phyloP scores from a whole-genome alignment of 306 rosid species.

The Neltuma alba region DNA sequence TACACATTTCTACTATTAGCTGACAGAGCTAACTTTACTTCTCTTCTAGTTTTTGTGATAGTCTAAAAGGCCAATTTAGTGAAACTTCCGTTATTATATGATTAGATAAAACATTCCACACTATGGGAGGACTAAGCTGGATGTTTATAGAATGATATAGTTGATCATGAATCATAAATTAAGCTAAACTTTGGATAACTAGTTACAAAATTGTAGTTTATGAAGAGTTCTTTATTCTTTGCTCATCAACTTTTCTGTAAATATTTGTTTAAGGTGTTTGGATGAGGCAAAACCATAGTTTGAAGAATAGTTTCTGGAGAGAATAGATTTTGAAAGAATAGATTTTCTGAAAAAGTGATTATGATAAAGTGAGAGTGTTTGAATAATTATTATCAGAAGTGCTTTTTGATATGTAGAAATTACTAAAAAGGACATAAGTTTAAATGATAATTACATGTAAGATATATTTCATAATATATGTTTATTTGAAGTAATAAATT shows the following conservation, averaged over 20 bases:
- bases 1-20: background rate
- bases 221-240: background rate
- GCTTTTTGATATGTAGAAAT: too few species aligned
- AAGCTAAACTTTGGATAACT: slow-evolving; percentile 33
- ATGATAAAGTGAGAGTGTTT: too few species aligned
- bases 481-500: too few species aligned
- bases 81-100: background rate
- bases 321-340: too few species aligned
- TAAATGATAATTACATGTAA: too few species aligned
- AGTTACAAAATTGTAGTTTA: background rate
- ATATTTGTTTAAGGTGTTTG: too few species aligned
- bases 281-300: too few species aligned
- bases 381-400: too few species aligned
- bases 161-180: slow-evolving; percentile 71
- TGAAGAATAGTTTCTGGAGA: too few species aligned
- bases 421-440: too few species aligned
- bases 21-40: background rate
- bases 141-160: slow-evolving; percentile 41
- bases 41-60: background rate
- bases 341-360: too few species aligned
- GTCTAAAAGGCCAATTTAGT: background rate
- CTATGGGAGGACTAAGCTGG: background rate
- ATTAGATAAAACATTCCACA: background rate
- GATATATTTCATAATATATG: too few species aligned
- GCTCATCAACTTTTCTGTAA: background rate